Evolutionary conservation across 176 grass and related monocot genomes (phyloP), one percentile per base, ranked within the genome.

Genomic region (Elaeis guineensis): DNA sequence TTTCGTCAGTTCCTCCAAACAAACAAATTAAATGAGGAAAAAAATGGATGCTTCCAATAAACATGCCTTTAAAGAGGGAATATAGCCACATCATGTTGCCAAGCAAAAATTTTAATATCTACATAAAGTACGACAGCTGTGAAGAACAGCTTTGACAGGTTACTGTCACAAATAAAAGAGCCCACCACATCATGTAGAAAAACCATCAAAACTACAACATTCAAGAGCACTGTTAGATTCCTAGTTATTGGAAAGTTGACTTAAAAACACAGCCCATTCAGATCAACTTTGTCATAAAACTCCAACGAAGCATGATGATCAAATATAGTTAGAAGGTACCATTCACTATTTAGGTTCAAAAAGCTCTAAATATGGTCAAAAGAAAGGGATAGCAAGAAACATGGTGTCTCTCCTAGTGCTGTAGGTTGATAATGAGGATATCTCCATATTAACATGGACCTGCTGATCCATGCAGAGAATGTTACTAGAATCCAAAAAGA

Each of bases 401-500:
- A n/a, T n/a, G n/a, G n/a, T n/a, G n/a, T n/a, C n/a, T n/a, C n/a
- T n/a, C n/a, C n/a, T n/a, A n/a, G n/a, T n/a, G 87, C 79, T 89
- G 81, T 44, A 70, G 88, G 93, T 71, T 87, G 92, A 81, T 89
- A 91, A 90, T 63, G 80, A 87, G 77, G 84, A 82, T 78, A 83
- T 84, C 87, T 92, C 87, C 87, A 64, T 79, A 81, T 80, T 89
- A 88, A 89, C 78, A 91, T 89, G 77, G 54, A 76, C 87, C 93
- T 97, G 93, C 87, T 89, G 76, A 91, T 74, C 83, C 86, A 97
- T 87, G 84, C 87, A 97, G 88, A 90, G 76, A 83, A 76, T 61
- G 59, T 97, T 92, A 92, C 81, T 82, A 89, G 65, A 66, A 78
- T 60, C 77, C 67, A 57, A 90, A 82, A 44, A 30, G 79, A 44